Percentiles rank a stretch among this genome's conserved stretches.
phyloP scores from a whole-genome alignment of 208 protist species.

The Eutreptiella sp. region DNA sequence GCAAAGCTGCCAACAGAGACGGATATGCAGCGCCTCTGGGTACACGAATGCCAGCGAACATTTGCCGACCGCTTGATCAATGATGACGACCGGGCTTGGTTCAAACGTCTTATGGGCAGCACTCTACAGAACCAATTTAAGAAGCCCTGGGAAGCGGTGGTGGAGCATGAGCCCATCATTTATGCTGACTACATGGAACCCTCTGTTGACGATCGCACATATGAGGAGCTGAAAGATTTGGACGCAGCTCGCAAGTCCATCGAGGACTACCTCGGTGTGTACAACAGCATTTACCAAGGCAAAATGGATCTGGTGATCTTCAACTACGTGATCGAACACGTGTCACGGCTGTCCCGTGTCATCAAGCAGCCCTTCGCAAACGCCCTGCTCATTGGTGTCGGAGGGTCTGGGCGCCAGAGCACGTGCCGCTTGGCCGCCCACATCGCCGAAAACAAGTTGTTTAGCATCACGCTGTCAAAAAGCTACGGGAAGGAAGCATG shows the following conservation, averaged over 20 bases:
- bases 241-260: slow-evolving; percentile 58
- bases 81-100: slow-evolving; percentile 79
- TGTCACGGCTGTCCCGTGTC: slow-evolving; percentile 87
- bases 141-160: slow-evolving; percentile 35
- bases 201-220: slow-evolving; percentile 58
- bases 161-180: slow-evolving; percentile 44
- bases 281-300: slow-evolving; percentile 68
- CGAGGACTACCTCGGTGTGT: slow-evolving; percentile 71
- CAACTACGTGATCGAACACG: slow-evolving; percentile 89
- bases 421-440: slow-evolving; percentile 83
- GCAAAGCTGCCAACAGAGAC: slow-evolving; percentile 60
- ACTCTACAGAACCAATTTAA: slow-evolving; percentile 73
- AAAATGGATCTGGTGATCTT: slow-evolving; percentile 90
- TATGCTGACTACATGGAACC: slow-evolving; percentile 67
- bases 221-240: slow-evolving; percentile 74
- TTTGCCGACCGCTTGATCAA: slow-evolving; percentile 90
- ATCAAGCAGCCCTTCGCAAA: slow-evolving; percentile 88
- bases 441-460: slow-evolving; percentile 84
- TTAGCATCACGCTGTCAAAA: slow-evolving; percentile 81
- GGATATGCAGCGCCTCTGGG: slow-evolving; percentile 73
- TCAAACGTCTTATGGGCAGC: slow-evolving; percentile 58
- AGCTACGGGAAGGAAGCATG: slow-evolving; percentile 88
- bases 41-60: slow-evolving; percentile 85
- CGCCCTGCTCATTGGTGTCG: slow-evolving; percentile 90
- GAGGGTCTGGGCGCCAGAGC: slow-evolving; percentile 87